These are phyloP conservation scores for Termitomyces sp. DNA, from an alignment of 768 basidiomycete genomes.

Conservation along the genomic window DNA sequence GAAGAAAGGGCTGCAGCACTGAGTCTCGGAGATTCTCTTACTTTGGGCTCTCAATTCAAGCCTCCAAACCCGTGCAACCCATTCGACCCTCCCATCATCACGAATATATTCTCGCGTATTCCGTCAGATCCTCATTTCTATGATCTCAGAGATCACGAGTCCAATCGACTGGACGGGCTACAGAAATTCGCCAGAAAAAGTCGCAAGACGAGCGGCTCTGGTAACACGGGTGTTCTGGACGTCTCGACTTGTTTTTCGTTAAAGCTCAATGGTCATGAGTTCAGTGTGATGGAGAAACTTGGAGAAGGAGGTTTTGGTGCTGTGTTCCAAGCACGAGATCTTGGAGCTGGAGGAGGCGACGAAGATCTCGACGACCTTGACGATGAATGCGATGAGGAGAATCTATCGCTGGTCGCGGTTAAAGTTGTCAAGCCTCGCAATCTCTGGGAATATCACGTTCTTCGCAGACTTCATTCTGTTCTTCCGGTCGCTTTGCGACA, in stretches of 20 bases:
- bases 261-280: slow-evolving; percentile 55
- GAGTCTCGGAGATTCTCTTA: slow-evolving; percentile 59
- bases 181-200: slow-evolving; percentile 63
- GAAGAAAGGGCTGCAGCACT: slow-evolving; percentile 62
- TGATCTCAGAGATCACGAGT: slow-evolving; percentile 49
- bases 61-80: slow-evolving; percentile 89
- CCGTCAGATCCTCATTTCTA: slow-evolving; percentile 56
- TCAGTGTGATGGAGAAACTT: slow-evolving; percentile 77
- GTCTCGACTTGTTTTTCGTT: slow-evolving; percentile 44
- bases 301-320: slow-evolving; percentile 97
- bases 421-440: slow-evolving; percentile 89
- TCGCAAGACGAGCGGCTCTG: slow-evolving; percentile 36
- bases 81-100: slow-evolving; percentile 61
- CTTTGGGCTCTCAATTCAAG: slow-evolving; percentile 56
- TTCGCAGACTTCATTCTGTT: slow-evolving; percentile 67
- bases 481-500: slow-evolving; percentile 53
- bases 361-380: slow-evolving; percentile 49
- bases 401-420: slow-evolving; percentile 63
- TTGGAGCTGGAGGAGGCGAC: slow-evolving; percentile 41
- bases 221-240: slow-evolving; percentile 25
- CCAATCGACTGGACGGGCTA: slow-evolving; percentile 58
- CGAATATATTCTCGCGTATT: slow-evolving; percentile 57
- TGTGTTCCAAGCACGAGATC: slow-evolving; percentile 81
- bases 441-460: slow-evolving; percentile 88
- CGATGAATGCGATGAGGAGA: slow-evolving; percentile 46